Conservation (phyloP, 2,329 filamentous ascomycete genomes). For the Penicillium sp. region DNA sequence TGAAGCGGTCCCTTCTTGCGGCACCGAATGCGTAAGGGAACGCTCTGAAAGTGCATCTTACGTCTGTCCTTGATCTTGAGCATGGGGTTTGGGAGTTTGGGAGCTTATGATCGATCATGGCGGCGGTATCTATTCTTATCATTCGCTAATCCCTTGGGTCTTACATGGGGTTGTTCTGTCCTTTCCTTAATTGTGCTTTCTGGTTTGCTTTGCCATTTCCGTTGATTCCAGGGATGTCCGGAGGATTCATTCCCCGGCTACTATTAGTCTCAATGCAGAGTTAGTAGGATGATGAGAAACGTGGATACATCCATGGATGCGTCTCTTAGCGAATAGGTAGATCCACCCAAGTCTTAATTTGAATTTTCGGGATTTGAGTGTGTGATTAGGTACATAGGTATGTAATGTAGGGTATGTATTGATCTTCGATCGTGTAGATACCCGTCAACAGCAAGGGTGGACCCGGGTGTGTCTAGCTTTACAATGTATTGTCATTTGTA, state of each 20-base stretch:
- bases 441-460: slow-evolving; percentile 1
- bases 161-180: background rate
- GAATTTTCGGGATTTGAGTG: background rate
- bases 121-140: slow-evolving; percentile 5
- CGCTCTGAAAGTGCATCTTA: slow-evolving; percentile 7
- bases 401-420: no score
- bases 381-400: background rate
- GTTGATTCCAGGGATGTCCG: background rate
- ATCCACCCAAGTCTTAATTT: background rate
- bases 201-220: background rate
- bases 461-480: background rate
- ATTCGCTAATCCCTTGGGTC: background rate
- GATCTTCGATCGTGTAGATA: background rate
- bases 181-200: slow-evolving; percentile 1
- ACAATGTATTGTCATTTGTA: slow-evolving; percentile 2
- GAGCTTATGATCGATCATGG: background rate
- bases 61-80: slow-evolving; percentile 2
- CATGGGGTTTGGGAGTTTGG: slow-evolving; percentile 11
- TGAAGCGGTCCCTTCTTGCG: slow-evolving; percentile 46
- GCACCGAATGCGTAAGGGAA: slow-evolving; percentile 19
- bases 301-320: background rate
- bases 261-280: background rate
- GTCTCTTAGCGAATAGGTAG: background rate
- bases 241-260: background rate
- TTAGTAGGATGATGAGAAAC: background rate